Base-by-base conservation (phyloP, 2,329 filamentous ascomycete genomes). In the Botrytis medusae region DNA sequence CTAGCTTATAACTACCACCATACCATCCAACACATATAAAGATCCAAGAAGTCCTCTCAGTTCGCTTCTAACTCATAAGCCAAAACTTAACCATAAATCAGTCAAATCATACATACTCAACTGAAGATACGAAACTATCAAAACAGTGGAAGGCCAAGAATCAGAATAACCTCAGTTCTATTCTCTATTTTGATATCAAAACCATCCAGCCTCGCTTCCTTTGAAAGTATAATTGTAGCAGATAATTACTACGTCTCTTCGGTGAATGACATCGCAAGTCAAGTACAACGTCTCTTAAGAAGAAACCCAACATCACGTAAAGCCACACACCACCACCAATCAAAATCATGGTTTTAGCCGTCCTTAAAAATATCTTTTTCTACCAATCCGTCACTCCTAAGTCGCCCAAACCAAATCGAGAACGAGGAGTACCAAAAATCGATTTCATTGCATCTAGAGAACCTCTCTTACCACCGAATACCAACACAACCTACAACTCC, bases 281-380 rank as follows among this genome's bases (percentile, higher is more conserved):
- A 40, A 68, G n/a, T 68, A 68, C 65, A 54, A 57, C 48, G 25
- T 71, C 54, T 60, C 68, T n/a, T 25, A 25, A 54, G 34, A 40
- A 40, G 34, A 40, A 54, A 22, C 18, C 32, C 22, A 54, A 51
- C 44, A 54, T 10, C 20, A 67, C 29, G 8, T 29, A 12, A 40
- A 20, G 18, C 34, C 29, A 34, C 29, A 61, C 12, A 68, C n/a
- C n/a, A 68, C n/a, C 34, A 29, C 34, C 73, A 25, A 71, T 74
- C 25, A 73, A 62, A 76, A 71, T 71, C n/a, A 80, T 81, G 79
- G 80, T 79, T 72, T 64, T 81, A 40, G 79, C 80, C 22, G 77
- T 72, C 6, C 57, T 81, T 2, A 81, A 81, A 70, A 81, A 80
- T 46, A 60, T 81, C 29, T 81, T 81, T 74, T 80, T 80, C 71